Evolutionary conservation across 306 rosid species (phyloP), one percentile per base, ranked within the genome.

Genomic region (Mimosa pudica): DNA sequence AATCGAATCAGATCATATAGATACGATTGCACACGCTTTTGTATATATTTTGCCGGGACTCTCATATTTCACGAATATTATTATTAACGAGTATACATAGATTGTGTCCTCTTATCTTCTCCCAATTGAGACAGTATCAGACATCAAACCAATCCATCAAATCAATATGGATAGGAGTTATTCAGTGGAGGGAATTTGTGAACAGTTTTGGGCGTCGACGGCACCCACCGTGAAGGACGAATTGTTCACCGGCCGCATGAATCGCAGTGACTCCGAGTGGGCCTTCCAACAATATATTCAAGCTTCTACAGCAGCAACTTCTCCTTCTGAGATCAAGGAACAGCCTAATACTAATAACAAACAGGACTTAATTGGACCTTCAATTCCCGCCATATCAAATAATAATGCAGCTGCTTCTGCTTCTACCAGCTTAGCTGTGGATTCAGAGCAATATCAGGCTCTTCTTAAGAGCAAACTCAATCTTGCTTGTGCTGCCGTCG

Each of bases 401-500:
- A 24, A 24, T 24, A 65, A 44, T 66, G 70, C 45, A 3, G 75
- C 81, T 36, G 64, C 85, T 46, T 66, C 85, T 1, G 75, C 81
- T 36, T 69, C 85, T 46, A 65, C 85, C 2, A 79, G 65, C 71
- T 41, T 82, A 64, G 79, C 92, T 49, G 74, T 86, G 44, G 91
- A 87, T 81, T 88, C 97, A 3, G 91, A 88, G 18, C 92, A 91
- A 17, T 94, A 92, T 64, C 97, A 89, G 73, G 94, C 92, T n/a
- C 82, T 89, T 38, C 93, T 94, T 55, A 94, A 94, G 89, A 91
- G 84, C 90, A 87, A 91, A 82, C 97, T 94, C 84, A 82, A 91
- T 71, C 92, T 89, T 38, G 98, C 98, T 14, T 94, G 98, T 32
- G 97, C 97, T 48, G 98, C 97, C 2, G 97, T 92, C 8, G 98